Evolutionary conservation across 2,329 filamentous ascomycete species (phyloP), one percentile per base, ranked within the genome.

Genomic region (Calonectria fujianensis): DNA sequence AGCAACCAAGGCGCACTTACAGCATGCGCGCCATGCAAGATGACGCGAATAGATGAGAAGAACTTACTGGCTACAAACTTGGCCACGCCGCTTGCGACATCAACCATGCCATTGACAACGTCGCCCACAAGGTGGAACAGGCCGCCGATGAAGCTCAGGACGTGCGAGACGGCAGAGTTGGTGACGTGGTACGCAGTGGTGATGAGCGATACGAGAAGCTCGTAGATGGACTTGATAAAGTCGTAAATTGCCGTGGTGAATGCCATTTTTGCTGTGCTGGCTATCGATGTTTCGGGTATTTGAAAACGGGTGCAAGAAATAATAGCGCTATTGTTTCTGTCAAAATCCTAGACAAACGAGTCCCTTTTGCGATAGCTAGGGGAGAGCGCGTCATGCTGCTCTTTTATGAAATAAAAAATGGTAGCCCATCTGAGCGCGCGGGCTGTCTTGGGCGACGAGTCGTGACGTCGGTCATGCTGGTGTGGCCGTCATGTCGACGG

Each of bases 151-250:
- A 87, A 84, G 78, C 81, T 80, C 64, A 86, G 72, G 59, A 86
- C 69, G 16, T 84, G 82, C 27, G 77, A 78, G 61, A 87, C 48
- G 37, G 85, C 54, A 41, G 82, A 82, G 57, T 85, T 82, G 18
- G 86, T 72, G 41, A 87, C 48, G 70, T 82, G 64, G 76, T 83
- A 84, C 54, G 83, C 65, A n/a, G 85, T 82, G 41, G 79, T 77
- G 35, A 87, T 76, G 64, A 87, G 73, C 7, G 85, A 86, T 41
- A 83, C 78, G 50, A 87, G 73, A 37, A 88, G 84, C 80, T 87
- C 85, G 74, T 84, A 86, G 79, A 87, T 80, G 79, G 85, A 86
- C 77, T 83, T 85, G 80, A 87, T 79, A 64, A 87, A 80, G 76
- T 86, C 83, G 57, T 79, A 78, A 67, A 87, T 75, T 37, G 85